These are phyloP conservation scores for Neurospora tetrasperma DNA, from an alignment of 495 filamentous ascomycete species.

Conservation along the genomic window DNA sequence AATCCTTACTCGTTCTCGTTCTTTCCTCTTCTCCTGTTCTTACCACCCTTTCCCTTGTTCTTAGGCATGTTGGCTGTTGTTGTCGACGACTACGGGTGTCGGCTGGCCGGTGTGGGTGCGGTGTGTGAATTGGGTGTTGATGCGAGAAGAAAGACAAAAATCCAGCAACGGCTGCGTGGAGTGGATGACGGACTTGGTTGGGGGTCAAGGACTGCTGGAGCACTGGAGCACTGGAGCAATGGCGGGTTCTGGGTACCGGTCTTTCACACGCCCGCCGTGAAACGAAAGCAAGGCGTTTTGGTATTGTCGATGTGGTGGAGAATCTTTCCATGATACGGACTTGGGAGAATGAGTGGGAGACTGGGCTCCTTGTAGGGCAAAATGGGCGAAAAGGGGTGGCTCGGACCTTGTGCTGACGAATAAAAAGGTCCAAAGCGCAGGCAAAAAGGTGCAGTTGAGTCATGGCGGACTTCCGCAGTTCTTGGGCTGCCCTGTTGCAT, in stretches of 20 bases:
- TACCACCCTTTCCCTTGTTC: slow-evolving; percentile 66
- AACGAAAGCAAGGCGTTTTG: background rate
- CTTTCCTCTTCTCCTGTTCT: slow-evolving; percentile 97
- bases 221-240: background rate
- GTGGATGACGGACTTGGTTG: background rate
- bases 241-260: background rate
- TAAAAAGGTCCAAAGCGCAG: background rate
- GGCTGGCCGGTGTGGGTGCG: background rate
- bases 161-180: background rate
- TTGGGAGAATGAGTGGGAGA: background rate
- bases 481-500: too few relatives aligned
- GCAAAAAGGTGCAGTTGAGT: background rate
- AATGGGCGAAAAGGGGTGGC: background rate
- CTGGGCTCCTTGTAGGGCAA: background rate
- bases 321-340: background rate
- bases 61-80: slow-evolving; percentile 19
- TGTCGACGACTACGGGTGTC: background rate
- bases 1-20: slow-evolving; percentile 71
- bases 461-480: background rate
- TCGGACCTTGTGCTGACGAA: background rate
- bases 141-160: background rate
- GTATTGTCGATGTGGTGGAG: background rate
- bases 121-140: background rate
- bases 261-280: background rate
- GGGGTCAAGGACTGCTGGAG: background rate